Evolutionary conservation across 352 stramenopile genomes (phyloP).

Genomic region (Pythium periplocum): DNA sequence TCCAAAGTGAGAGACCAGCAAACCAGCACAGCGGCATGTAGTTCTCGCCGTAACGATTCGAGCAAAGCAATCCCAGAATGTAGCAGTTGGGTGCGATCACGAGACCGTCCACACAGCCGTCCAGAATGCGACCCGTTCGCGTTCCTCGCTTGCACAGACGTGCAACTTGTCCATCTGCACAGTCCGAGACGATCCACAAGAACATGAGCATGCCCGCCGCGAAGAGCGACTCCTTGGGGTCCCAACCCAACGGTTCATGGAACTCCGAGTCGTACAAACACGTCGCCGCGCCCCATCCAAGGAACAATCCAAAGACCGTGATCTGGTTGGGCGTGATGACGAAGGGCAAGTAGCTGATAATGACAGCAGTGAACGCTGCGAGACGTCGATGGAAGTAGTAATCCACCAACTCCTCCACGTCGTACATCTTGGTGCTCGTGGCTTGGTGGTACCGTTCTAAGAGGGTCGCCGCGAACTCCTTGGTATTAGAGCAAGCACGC

Average conservation of each 20-base stretch:
- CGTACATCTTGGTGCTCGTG: conserved; percentile 82
- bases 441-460: conserved; percentile 66
- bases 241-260: conserved; percentile 59
- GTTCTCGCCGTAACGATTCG: conserved; percentile 44
- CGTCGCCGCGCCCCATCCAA: conserved; percentile 61
- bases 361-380: conserved; percentile 58
- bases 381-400: conserved; percentile 82
- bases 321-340: conserved; percentile 86
- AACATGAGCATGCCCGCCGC: conserved; percentile 65
- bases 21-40: conserved; percentile 53
- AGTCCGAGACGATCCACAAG: conserved; percentile 83
- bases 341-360: conserved; percentile 81
- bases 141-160: conserved; percentile 78
- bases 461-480: conserved; percentile 29
- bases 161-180: conserved; percentile 76
- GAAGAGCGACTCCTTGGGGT: conserved; percentile 48
- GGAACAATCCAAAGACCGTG: conserved; percentile 66
- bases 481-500: conserved; percentile 7
- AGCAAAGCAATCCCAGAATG: conserved; percentile 47
- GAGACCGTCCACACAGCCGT: conserved; percentile 69
- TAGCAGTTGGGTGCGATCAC: conserved; percentile 74
- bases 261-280: conserved; percentile 83
- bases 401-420: conserved; percentile 82
- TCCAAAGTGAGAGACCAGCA: conserved; percentile 65
- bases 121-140: conserved; percentile 72